Conservation (phyloP, 129 eudicot species). For the Artemisia annua region DNA sequence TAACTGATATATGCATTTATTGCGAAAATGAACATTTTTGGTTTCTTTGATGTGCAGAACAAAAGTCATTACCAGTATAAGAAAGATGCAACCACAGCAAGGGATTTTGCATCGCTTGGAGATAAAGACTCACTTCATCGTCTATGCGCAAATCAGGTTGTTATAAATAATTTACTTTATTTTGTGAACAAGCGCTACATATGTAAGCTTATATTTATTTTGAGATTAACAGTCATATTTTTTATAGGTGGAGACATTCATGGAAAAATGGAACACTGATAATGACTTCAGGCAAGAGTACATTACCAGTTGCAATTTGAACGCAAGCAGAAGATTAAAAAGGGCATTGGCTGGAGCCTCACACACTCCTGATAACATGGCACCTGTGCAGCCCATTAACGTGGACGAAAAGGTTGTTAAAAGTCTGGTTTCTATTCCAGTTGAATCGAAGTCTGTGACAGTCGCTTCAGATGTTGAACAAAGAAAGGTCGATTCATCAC, state of each 20-base stretch:
- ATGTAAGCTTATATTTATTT: background rate
- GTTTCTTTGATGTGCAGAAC: constrained; percentile 54
- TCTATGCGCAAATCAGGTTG: constrained; percentile 68
- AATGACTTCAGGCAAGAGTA: constrained; percentile 75
- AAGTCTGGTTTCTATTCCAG: constrained; percentile 31
- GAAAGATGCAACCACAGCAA: constrained; percentile 56
- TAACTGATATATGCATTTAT: background rate
- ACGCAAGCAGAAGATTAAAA: constrained; percentile 58
- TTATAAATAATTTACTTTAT: constrained; percentile 10
- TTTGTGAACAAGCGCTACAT: constrained; percentile 3
- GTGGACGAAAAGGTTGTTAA: constrained; percentile 38
- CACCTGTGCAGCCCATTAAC: constrained; percentile 39
- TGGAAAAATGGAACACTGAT: constrained; percentile 74
- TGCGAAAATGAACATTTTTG: constrained; percentile 8
- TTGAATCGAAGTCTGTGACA: constrained; percentile 27
- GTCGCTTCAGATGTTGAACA: constrained; percentile 31
- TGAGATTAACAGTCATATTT: constrained; percentile 14
- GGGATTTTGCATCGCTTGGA: constrained; percentile 46
- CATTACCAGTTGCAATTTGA: constrained; percentile 56
- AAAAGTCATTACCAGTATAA: constrained; percentile 48
- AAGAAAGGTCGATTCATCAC: constrained; percentile 24
- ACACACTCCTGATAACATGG: constrained; percentile 67
- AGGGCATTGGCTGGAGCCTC: constrained; percentile 71
- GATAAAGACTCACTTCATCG: constrained; percentile 60
- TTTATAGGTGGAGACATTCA: constrained; percentile 61